Evolutionary conservation across 176 grass and related monocot species (phyloP).

Genomic region (Aechmea fasciata): DNA sequence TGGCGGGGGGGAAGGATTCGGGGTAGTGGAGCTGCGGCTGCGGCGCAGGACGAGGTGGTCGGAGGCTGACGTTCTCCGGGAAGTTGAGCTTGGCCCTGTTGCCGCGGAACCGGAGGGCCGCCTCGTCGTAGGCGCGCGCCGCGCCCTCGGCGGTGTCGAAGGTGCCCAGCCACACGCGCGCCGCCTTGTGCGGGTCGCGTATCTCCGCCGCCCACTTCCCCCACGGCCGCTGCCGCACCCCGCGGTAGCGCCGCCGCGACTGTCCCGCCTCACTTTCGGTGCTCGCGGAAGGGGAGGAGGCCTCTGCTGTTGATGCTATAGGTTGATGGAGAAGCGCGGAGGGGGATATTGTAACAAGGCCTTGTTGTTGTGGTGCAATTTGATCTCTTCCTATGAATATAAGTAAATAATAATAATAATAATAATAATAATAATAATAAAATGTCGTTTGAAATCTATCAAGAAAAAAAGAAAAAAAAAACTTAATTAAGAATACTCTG

Average conservation of each 20-base stretch:
- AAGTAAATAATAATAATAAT: not conserved
- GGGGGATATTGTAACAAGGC: not conserved
- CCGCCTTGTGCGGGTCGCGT: conserved; percentile 63
- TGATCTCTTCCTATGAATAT: not conserved
- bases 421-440: not conserved
- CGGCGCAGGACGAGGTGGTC: not conserved
- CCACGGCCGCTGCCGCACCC: conserved; percentile 66
- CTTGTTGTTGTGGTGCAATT: not conserved
- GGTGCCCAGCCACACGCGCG: conserved; percentile 88
- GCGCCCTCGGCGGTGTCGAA: conserved; percentile 76
- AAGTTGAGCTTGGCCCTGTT: conserved; percentile 75
- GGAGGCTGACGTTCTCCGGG: conserved; percentile 37
- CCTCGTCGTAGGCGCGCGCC: conserved; percentile 70
- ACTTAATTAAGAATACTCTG: not conserved
- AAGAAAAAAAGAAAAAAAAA: not conserved
- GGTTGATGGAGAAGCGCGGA: not conserved
- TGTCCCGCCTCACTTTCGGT: conserved; percentile 10
- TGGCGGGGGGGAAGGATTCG: not conserved
- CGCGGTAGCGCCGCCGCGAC: conserved; percentile 43
- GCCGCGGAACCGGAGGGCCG: conserved; percentile 58
- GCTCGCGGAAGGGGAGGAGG: conserved; percentile 11
- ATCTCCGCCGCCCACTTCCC: conserved; percentile 95
- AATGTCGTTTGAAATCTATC: no score
- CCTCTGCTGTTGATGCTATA: not conserved
- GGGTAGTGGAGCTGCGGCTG: not conserved